Percentiles rank a stretch among this genome's conserved stretches.
Evolutionary conservation across 2,329 filamentous ascomycete genomes (phyloP).

Genomic region (Clonostachys byssicola): DNA sequence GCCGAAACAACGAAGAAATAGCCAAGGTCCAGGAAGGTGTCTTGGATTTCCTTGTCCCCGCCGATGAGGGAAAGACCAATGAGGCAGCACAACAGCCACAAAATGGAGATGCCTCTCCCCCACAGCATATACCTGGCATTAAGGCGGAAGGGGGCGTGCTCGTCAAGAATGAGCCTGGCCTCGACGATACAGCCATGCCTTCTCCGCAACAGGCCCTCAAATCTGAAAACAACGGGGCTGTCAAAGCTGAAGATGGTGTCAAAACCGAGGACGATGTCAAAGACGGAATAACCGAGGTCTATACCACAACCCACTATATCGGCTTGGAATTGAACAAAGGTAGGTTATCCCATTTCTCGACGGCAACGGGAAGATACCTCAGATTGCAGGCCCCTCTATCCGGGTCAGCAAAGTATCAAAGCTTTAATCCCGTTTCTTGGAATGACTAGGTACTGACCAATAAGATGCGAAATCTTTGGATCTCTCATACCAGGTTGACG

Average conservation of each 20-base stretch:
- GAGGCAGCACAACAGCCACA: slow-evolving; percentile 22
- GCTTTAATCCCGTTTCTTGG: background rate
- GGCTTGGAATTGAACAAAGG: slow-evolving; percentile 76
- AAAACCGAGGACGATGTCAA: slow-evolving; percentile 22
- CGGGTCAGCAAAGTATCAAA: background rate
- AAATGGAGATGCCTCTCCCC: background rate
- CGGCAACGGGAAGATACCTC: no score
- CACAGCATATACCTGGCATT: background rate
- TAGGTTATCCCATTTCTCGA: slow-evolving; percentile 32
- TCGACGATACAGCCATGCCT: background rate
- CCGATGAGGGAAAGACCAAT: slow-evolving; percentile 14
- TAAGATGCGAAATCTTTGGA: slow-evolving; percentile 67
- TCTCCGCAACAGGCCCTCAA: slow-evolving; percentile 9
- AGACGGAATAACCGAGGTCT: slow-evolving; percentile 40
- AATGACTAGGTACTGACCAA: slow-evolving; percentile 18
- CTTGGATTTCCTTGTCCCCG: slow-evolving; percentile 31
- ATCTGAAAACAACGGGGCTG: slow-evolving; percentile 31
- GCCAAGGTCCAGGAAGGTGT: slow-evolving; percentile 51
- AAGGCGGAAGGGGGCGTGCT: slow-evolving; percentile 5
- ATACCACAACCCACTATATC: slow-evolving; percentile 92
- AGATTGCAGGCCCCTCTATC: no score
- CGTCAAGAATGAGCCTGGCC: slow-evolving; percentile 2
- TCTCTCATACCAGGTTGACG: slow-evolving; percentile 75
- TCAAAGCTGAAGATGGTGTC: slow-evolving; percentile 1
- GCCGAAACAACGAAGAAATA: slow-evolving; percentile 46